phyloP scores from a whole-genome alignment of 2,329 filamentous ascomycete species.

The Botrytis sinoallii region DNA sequence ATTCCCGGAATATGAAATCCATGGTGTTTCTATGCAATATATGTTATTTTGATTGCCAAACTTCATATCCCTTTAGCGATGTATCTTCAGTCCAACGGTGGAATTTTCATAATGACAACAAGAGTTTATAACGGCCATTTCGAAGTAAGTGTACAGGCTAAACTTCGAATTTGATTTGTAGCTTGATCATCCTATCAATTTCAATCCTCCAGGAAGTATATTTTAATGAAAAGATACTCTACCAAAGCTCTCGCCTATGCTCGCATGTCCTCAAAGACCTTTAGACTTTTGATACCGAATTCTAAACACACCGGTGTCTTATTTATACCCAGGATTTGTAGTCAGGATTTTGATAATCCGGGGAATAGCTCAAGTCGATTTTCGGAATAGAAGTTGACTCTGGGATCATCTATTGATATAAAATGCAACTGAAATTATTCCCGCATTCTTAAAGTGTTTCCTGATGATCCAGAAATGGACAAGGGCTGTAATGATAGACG shows the following conservation, averaged over 20 bases:
- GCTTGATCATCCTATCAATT: neutral
- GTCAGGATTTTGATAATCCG: no score
- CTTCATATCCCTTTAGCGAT: neutral
- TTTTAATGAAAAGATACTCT: no score
- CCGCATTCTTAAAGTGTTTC: neutral
- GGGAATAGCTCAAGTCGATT: no score
- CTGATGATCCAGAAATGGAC: neutral
- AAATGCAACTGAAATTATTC: neutral
- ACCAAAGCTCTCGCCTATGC: neutral
- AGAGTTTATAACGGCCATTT: no score
- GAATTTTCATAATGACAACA: neutral
- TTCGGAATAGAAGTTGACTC: neutral
- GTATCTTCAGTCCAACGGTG: neutral
- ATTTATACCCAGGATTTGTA: neutral
- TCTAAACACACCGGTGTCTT: neutral
- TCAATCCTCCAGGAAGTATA: neutral
- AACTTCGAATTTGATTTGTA: accelerated
- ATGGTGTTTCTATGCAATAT: neutral
- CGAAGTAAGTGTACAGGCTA: neutral
- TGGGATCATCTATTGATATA: neutral
- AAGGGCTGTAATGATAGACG: neutral
- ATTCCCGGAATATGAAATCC: no score
- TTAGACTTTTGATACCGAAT: no score
- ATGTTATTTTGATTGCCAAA: neutral
- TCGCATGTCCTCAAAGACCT: no score